Conservation (phyloP, 495 filamentous ascomycete species). For the Trichocladium antarcticum region DNA sequence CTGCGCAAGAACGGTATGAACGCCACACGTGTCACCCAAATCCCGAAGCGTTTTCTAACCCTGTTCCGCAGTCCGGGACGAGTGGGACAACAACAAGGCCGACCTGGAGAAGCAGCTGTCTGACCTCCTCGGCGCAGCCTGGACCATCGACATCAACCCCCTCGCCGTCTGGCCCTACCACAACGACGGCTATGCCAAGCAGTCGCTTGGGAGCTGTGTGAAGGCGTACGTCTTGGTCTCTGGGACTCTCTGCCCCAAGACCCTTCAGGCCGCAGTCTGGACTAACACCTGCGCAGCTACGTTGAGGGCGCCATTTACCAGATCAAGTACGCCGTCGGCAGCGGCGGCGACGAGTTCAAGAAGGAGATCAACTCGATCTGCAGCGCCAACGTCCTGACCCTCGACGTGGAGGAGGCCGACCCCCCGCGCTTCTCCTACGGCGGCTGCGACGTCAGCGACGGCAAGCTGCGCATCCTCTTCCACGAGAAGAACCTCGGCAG, state of each 20-base stretch:
- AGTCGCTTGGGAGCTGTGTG: conserved; percentile 37
- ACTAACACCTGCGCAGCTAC: conserved; percentile 27
- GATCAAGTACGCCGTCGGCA: conserved; percentile 28
- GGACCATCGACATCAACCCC: conserved; percentile 40
- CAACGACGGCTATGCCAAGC: conserved; percentile 36
- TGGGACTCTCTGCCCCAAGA: too few relatives aligned
- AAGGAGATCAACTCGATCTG: conserved; percentile 40
- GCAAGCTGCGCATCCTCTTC: conserved; percentile 40
- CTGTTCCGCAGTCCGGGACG: conserved; percentile 36
- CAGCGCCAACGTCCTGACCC: conserved; percentile 34
- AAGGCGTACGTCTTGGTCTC: conserved; percentile 25
- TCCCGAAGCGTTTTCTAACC: background rate
- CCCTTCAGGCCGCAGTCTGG: too few relatives aligned
- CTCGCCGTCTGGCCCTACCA: conserved; percentile 40
- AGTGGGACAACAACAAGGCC: conserved; percentile 38
- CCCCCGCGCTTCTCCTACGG: conserved; percentile 33
- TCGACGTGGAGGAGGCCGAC: conserved; percentile 34
- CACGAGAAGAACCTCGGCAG: conserved; percentile 30
- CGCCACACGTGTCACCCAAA: background rate
- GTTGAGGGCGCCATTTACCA: conserved; percentile 32
- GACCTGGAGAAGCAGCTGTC: conserved; percentile 36
- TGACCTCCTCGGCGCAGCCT: conserved; percentile 32
- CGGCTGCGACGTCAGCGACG: conserved; percentile 36
- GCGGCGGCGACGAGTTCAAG: conserved; percentile 28
- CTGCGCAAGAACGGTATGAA: conserved; percentile 41